Conservation (phyloP, 768 basidiomycete genomes). For the Russula abietina region DNA sequence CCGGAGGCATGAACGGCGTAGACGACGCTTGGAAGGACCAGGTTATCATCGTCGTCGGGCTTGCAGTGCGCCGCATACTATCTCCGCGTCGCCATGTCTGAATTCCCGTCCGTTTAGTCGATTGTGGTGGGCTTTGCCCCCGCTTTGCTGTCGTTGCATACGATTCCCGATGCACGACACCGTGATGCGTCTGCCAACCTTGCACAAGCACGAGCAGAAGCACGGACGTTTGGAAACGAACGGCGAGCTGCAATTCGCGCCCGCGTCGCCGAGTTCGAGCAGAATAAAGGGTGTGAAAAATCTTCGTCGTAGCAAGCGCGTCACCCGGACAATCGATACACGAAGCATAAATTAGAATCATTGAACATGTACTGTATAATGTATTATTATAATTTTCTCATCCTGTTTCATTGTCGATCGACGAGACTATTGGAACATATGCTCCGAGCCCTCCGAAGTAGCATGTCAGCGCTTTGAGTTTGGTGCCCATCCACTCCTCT, state of each 20-base stretch:
- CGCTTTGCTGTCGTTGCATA: slow-evolving; percentile 34
- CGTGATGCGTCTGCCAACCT: slow-evolving; percentile 51
- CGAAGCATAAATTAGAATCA: neutral
- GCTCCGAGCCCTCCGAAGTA: slow-evolving; percentile 82
- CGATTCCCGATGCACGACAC: slow-evolving; percentile 41
- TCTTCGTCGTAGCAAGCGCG: neutral
- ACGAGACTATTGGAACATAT: slow-evolving; percentile 41
- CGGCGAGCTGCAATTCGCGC: slow-evolving; percentile 47
- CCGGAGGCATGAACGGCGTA: slow-evolving; percentile 25
- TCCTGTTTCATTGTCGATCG: neutral
- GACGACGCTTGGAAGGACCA: slow-evolving; percentile 49
- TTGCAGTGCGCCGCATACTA: slow-evolving; percentile 38
- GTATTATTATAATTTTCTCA: neutral
- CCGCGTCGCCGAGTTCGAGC: slow-evolving; percentile 38
- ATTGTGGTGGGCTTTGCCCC: slow-evolving; percentile 44
- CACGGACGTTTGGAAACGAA: slow-evolving; percentile 48
- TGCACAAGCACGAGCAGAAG: slow-evolving; percentile 52
- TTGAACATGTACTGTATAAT: neutral
- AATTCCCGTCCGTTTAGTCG: slow-evolving; percentile 31
- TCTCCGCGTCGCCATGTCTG: neutral
- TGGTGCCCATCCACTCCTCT: slow-evolving; percentile 93
- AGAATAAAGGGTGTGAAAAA: slow-evolving; percentile 14
- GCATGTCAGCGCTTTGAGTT: slow-evolving; percentile 90
- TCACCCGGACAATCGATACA: neutral
- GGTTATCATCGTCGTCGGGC: slow-evolving; percentile 42